phyloP scores from a whole-genome alignment of 163 green algal species.

The Scenedesmus sp. region DNA sequence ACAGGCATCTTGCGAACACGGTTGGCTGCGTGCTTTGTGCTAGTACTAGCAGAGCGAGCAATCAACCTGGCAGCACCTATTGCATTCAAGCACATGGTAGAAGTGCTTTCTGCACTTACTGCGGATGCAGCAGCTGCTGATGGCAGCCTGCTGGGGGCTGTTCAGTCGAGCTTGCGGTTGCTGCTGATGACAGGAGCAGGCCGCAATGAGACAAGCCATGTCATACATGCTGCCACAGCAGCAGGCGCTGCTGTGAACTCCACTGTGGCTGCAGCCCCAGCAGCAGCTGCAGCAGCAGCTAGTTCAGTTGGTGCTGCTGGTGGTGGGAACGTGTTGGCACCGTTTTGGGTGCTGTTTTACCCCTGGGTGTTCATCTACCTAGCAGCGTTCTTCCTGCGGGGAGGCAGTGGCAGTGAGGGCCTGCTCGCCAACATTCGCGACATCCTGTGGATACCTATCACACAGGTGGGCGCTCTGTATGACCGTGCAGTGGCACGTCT shows the following conservation, averaged over 20 bases:
- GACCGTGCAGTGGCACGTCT: not conserved
- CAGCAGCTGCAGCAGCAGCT: not conserved
- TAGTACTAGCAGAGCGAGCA: conserved; percentile 75
- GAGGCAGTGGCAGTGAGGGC: conserved; percentile 79
- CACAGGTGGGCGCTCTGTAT: conserved; percentile 58
- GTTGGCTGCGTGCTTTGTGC: conserved; percentile 73
- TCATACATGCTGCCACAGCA: not conserved
- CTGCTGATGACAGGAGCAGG: conserved; percentile 4
- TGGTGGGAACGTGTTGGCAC: not conserved
- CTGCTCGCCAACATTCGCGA: conserved; percentile 83
- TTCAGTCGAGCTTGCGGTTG: not conserved
- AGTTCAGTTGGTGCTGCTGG: not conserved
- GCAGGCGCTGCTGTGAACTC: not conserved
- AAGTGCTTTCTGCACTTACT: conserved; percentile 46
- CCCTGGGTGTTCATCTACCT: conserved; percentile 72
- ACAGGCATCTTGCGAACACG: conserved; percentile 61
- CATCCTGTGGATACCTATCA: conserved; percentile 88
- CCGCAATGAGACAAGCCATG: not conserved
- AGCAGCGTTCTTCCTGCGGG: conserved; percentile 68
- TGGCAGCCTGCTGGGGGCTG: not conserved
- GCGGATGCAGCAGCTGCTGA: not conserved
- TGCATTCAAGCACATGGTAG: conserved; percentile 85
- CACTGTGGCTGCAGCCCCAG: not conserved
- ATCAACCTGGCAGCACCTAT: conserved; percentile 88
- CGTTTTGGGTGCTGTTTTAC: conserved; percentile 55